Evolutionary conservation across 73 alveolate species (phyloP).

Genomic region (Paramecium biaurelia): DNA sequence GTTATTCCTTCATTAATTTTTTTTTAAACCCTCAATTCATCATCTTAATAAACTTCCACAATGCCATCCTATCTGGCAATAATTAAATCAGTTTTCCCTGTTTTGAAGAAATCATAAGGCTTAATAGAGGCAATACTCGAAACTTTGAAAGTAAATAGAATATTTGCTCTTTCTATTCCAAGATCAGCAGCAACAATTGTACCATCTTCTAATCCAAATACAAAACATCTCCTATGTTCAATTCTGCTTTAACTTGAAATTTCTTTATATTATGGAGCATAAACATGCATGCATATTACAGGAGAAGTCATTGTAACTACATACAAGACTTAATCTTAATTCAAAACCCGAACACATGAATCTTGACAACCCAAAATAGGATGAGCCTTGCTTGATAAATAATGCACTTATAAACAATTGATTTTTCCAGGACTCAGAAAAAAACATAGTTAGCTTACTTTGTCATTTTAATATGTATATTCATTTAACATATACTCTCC

Average conservation of each 20-base stretch:
- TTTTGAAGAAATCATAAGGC: not conserved
- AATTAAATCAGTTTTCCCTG: constrained; percentile 7
- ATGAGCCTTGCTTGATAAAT: constrained; percentile 26
- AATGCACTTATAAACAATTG: constrained; percentile 7
- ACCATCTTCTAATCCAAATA: constrained; percentile 38
- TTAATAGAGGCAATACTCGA: not conserved
- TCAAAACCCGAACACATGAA: constrained; percentile 23
- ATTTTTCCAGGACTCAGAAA: constrained; percentile 6
- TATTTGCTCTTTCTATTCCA: constrained; percentile 28
- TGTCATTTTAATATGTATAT: not conserved
- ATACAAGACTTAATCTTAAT: constrained; percentile 26
- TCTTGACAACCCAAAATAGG: constrained; percentile 29
- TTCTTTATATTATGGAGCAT: not conserved
- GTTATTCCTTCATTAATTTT: constrained; percentile 26
- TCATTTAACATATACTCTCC: constrained; percentile 50
- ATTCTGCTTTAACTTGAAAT: not conserved
- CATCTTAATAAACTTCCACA: constrained; percentile 18
- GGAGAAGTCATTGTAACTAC: constrained; percentile 8
- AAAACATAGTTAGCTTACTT: not conserved
- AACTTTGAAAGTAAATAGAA: not conserved
- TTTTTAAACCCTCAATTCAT: not conserved
- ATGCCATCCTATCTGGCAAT: constrained; percentile 7
- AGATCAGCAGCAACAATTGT: constrained; percentile 38
- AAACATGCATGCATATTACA: constrained; percentile 31
- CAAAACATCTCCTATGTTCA: constrained; percentile 29